A percentile compares a stretch with the other conserved stretches of the same genome.
phyloP scores from a whole-genome alignment of 495 filamentous ascomycete genomes.

The Amniculicola lignicola region DNA sequence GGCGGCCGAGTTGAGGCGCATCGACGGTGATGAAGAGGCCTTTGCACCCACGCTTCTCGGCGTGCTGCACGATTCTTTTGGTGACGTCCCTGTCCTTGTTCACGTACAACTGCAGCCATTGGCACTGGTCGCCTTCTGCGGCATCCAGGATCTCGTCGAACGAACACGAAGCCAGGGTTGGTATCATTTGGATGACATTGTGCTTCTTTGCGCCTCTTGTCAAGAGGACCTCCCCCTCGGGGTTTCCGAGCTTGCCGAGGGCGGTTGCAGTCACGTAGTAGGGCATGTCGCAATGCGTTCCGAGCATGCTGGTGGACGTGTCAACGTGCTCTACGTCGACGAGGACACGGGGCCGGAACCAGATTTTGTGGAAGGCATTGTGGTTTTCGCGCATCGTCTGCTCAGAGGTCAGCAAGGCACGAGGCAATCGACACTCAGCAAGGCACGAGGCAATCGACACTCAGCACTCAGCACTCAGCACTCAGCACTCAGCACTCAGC shows the following conservation, averaged over 20 bases:
- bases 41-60: constrained; percentile 89
- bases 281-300: constrained; percentile 62
- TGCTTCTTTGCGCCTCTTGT: constrained; percentile 80
- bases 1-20: constrained; percentile 87
- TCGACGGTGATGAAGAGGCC: constrained; percentile 98
- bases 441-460: no score
- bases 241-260: constrained; percentile 84
- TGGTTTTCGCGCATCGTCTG: constrained; percentile 97
- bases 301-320: constrained; percentile 48
- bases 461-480: no score
- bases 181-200: constrained; percentile 93
- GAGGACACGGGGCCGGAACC: constrained; percentile 73
- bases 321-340: constrained; percentile 78
- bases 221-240: constrained; percentile 86
- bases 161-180: constrained; percentile 93
- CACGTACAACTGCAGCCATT: constrained; percentile 98
- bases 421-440: no score
- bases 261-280: constrained; percentile 94
- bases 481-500: no score
- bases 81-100: constrained; percentile 95
- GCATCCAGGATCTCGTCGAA: constrained; percentile 97
- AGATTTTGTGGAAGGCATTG: constrained; percentile 72
- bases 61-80: constrained; percentile 82
- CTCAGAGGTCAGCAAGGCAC: background rate
- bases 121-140: constrained; percentile 71